phyloP scores from a whole-genome alignment of 352 stramenopile genomes.

The Globisporangium rhizosaccharum region DNA sequence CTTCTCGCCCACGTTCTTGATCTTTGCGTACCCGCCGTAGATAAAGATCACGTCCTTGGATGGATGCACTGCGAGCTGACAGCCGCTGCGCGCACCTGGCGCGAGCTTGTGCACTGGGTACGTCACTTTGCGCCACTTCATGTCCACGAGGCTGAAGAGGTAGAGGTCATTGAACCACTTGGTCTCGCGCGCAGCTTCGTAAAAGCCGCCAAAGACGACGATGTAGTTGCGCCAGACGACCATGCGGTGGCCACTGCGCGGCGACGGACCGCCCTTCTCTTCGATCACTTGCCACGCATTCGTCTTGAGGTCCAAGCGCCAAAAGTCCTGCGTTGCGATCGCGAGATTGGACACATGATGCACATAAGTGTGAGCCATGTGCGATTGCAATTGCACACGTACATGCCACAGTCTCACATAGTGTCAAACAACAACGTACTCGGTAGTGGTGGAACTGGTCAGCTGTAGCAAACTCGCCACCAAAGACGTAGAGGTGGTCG shows the following conservation, averaged over 20 bases:
- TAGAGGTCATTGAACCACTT: constrained; percentile 97
- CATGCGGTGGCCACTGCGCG: constrained; percentile 90
- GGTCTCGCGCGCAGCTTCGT: constrained; percentile 89
- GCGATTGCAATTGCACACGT: too few species aligned
- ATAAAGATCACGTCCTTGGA: constrained; percentile 91
- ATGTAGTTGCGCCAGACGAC: constrained; percentile 94
- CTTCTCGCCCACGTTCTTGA: constrained; percentile 90
- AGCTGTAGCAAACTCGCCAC: constrained; percentile 94
- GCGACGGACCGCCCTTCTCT: constrained; percentile 72
- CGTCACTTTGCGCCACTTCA: constrained; percentile 85
- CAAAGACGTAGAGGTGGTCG: constrained; percentile 96
- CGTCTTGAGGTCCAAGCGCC: constrained; percentile 90
- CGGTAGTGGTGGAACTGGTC: constrained; percentile 98
- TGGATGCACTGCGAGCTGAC: constrained; percentile 73
- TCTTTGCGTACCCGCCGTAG: constrained; percentile 94
- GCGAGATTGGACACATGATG: too few species aligned
- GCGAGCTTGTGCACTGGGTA: constrained; percentile 61
- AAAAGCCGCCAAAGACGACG: constrained; percentile 97
- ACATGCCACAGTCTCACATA: too few species aligned
- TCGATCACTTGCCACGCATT: constrained; percentile 93
- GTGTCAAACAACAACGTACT: constrained; percentile 17
- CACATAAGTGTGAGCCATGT: background rate
- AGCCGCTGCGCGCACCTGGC: constrained; percentile 72
- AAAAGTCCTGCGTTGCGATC: constrained; percentile 61
- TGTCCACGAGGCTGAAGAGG: constrained; percentile 85